Conservation (phyloP, 2,329 filamentous ascomycete species). For the Myotisia sp. region DNA sequence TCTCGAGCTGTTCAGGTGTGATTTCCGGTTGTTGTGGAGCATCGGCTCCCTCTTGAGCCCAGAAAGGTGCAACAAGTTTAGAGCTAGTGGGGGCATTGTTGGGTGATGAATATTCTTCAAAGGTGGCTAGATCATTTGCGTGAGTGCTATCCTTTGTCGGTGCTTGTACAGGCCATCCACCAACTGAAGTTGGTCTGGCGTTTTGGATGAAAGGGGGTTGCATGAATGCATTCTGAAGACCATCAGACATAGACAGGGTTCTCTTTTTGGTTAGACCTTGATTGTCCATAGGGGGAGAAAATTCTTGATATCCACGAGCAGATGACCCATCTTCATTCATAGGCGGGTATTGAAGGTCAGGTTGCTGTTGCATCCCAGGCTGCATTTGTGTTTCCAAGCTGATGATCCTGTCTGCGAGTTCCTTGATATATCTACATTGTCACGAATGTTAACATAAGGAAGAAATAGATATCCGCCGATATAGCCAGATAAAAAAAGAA, state of each 20-base stretch:
- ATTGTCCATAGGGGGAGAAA: constrained; percentile 37
- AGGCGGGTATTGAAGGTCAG: constrained; percentile 30
- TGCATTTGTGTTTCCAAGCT: constrained; percentile 65
- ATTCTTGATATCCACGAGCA: constrained; percentile 36
- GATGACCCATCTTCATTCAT: constrained; percentile 27
- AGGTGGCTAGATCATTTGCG: constrained; percentile 8
- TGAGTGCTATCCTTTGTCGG: constrained; percentile 16
- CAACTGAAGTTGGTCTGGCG: constrained; percentile 13
- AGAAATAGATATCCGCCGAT: not conserved
- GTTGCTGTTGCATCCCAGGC: constrained; percentile 14
- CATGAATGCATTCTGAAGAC: constrained; percentile 30
- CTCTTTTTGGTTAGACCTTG: constrained; percentile 33
- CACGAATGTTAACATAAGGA: constrained; percentile 8
- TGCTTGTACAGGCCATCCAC: constrained; percentile 18
- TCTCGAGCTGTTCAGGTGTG: constrained; percentile 22
- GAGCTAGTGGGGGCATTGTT: constrained; percentile 25
- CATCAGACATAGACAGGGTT: constrained; percentile 36
- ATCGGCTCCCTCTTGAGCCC: constrained; percentile 16
- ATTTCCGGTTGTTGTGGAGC: constrained; percentile 15
- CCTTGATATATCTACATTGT: constrained; percentile 71
- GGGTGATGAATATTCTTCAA: constrained; percentile 17
- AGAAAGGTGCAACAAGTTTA: constrained; percentile 27
- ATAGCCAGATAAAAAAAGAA: not conserved
- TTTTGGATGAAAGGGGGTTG: constrained; percentile 20
- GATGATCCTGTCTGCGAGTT: constrained; percentile 71